These are phyloP conservation scores for Sungouiella thailandica DNA, from an alignment of 805 yeast species.

Conservation along the genomic window DNA sequence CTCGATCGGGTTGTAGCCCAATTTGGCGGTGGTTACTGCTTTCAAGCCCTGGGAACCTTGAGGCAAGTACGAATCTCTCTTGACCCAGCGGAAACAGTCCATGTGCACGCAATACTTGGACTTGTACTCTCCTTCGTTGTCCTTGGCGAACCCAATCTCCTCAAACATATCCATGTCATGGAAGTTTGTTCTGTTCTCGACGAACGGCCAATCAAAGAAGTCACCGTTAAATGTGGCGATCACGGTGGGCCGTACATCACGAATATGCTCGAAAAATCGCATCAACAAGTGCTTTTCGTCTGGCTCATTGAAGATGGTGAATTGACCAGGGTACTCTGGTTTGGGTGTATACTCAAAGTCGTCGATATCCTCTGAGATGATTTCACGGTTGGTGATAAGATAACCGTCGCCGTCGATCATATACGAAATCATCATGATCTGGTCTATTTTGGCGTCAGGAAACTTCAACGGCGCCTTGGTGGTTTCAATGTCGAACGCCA, in stretches of 20 bases:
- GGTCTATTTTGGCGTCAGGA: slow-evolving; percentile 88
- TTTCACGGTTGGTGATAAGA: slow-evolving; percentile 88
- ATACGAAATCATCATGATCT: slow-evolving; percentile 97
- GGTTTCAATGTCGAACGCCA: slow-evolving; percentile 97
- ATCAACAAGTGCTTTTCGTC: slow-evolving; percentile 72
- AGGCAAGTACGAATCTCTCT: slow-evolving; percentile 93
- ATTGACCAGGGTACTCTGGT: slow-evolving; percentile 89
- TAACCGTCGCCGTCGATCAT: slow-evolving; percentile 99
- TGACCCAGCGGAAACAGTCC: slow-evolving; percentile 98
- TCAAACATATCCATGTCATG: slow-evolving; percentile 86
- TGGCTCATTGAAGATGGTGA: slow-evolving; percentile 84
- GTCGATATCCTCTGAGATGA: slow-evolving; percentile 89
- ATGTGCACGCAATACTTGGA: slow-evolving; percentile 90
- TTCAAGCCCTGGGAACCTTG: slow-evolving; percentile 98
- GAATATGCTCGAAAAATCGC: slow-evolving; percentile 83
- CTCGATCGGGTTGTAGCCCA: slow-evolving; percentile 95
- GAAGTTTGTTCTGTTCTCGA: slow-evolving; percentile 77
- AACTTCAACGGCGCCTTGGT: slow-evolving; percentile 94
- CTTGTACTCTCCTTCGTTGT: slow-evolving; percentile 86
- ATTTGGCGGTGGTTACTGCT: slow-evolving; percentile 92
- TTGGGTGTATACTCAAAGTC: slow-evolving; percentile 97
- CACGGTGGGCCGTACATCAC: slow-evolving; percentile 90
- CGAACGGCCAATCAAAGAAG: slow-evolving; percentile 98
- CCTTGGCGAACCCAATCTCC: slow-evolving; percentile 91
- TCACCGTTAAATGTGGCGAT: slow-evolving; percentile 98